A percentile compares a stretch with the other conserved stretches of the same genome.
phyloP scores from a whole-genome alignment of 345 rosid species.

The Atalantia buxifolia region DNA sequence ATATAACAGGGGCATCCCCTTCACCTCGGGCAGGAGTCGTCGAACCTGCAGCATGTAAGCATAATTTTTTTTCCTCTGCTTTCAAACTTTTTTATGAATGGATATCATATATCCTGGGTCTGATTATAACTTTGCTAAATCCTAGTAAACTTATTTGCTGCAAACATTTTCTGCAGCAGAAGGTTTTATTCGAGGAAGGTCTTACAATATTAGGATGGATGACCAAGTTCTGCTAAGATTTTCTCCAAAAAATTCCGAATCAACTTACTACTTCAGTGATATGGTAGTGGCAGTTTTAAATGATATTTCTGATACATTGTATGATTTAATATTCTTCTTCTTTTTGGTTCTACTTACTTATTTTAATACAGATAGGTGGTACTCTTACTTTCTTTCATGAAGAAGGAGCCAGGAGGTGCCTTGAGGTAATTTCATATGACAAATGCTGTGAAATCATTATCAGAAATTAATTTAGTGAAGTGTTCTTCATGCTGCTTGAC shows the following conservation, averaged over 20 bases:
- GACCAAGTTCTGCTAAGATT: slow-evolving; percentile 83
- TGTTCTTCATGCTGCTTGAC: slow-evolving; percentile 8
- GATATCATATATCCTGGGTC: slow-evolving; percentile 16
- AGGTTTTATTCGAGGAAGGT: slow-evolving; percentile 91
- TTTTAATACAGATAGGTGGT: slow-evolving; percentile 75
- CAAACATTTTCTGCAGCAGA: slow-evolving; percentile 78
- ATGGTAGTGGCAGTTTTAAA: slow-evolving; percentile 44
- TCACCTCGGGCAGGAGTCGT: slow-evolving; percentile 30
- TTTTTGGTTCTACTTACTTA: slow-evolving; percentile 16
- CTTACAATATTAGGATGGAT: slow-evolving; percentile 97
- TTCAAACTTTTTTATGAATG: neutral
- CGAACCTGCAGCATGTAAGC: slow-evolving; percentile 66
- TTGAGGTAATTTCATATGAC: slow-evolving; percentile 58
- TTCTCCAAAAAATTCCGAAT: slow-evolving; percentile 86
- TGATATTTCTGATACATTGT: slow-evolving; percentile 1
- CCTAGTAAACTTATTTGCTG: slow-evolving; percentile 37
- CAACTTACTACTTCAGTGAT: slow-evolving; percentile 93
- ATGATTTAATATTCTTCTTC: neutral
- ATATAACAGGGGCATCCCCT: slow-evolving; percentile 33
- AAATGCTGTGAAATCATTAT: neutral
- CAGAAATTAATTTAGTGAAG: slow-evolving; percentile 2
- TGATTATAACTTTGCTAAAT: slow-evolving; percentile 13
- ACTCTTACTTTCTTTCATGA: slow-evolving; percentile 94
- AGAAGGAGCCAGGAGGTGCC: slow-evolving; percentile 85
- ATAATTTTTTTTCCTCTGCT: slow-evolving; percentile 15